Conservation (phyloP, 805 yeast genomes). For the Starmera pachycereana region DNA sequence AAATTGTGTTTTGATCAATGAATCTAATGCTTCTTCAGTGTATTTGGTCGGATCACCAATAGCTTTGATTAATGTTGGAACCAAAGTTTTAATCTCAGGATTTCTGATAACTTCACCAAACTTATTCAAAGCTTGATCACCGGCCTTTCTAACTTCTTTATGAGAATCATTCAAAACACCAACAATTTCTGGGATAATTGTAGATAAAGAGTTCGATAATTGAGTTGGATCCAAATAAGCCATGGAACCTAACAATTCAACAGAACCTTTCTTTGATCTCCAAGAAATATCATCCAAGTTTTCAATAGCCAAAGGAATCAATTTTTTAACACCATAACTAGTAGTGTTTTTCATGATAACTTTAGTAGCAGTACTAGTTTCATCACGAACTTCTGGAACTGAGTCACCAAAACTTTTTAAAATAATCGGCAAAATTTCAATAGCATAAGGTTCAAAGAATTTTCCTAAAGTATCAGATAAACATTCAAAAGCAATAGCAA, state of each 20-base stretch:
- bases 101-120: slow-evolving; percentile 96
- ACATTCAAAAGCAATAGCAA: slow-evolving; percentile 77
- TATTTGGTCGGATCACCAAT: slow-evolving; percentile 91
- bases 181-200: slow-evolving; percentile 92
- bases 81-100: slow-evolving; percentile 91
- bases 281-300: slow-evolving; percentile 85
- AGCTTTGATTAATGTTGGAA: slow-evolving; percentile 79
- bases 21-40: slow-evolving; percentile 82
- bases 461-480: slow-evolving; percentile 67
- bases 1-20: slow-evolving; percentile 80
- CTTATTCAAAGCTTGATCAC: slow-evolving; percentile 75
- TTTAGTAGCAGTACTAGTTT: slow-evolving; percentile 81
- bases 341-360: slow-evolving; percentile 86
- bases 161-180: slow-evolving; percentile 92
- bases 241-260: slow-evolving; percentile 93
- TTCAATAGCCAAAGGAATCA: slow-evolving; percentile 83
- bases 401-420: slow-evolving; percentile 79
- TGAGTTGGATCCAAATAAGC: slow-evolving; percentile 95
- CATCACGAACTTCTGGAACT: slow-evolving; percentile 75
- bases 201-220: slow-evolving; percentile 77
- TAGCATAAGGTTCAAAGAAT: slow-evolving; percentile 87
- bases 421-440: slow-evolving; percentile 76
- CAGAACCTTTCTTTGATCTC: slow-evolving; percentile 96
- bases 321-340: slow-evolving; percentile 79
- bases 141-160: slow-evolving; percentile 94